Base-by-base conservation (phyloP, 1,284 basidiomycete species). In the Ceratobasidium papillatum region DNA sequence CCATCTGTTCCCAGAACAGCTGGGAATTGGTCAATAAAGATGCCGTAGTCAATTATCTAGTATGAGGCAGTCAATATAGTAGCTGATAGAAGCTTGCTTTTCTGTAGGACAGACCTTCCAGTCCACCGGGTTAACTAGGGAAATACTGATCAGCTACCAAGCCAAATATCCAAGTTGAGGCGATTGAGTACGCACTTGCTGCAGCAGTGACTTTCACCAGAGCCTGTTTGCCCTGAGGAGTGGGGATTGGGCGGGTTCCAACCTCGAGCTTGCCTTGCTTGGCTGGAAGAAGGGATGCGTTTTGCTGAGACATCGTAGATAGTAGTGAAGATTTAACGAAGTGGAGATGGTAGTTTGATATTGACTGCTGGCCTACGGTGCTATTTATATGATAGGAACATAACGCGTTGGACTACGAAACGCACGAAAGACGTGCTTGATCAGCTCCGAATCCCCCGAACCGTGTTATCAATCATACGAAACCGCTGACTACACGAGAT, bases 161-260 rank as follows among this genome's bases (percentile, higher is more conserved):
- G 2, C 30, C 52, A 56, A 11, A 38, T 25, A 32, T 36, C 22
- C 14, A n/a, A 27, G 38, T 47, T 17, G 27, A 64, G 22, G 9
- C n/a, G 43, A 49, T 19, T 47, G 25, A 27, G 5, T 12, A 38
- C 47, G 43, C 54, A 68, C 65, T 74, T n/a, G 56, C 36, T 19
- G 82, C 75, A 0, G 85, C 78, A 5, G 83, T 75, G 47, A 87
- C 75, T 75, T 84, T 85, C 72, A 87, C 81, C 27, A 87, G 80
- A 1, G 88, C 77, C 76, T 88, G 81, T 5, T 83, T 83, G 3
- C 80, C 77, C 4, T 80, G 81, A 2, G 85, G 84, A 58, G 78
- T 81, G 0, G 83, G 84, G 19, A 86, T 77, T 19, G 79, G 77
- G 56, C 78, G 19, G 65, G 79, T n/a, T 74, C 72, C 3, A 64